phyloP scores from a whole-genome alignment of 1,139 yeast genomes.

The Pichia sp. region DNA sequence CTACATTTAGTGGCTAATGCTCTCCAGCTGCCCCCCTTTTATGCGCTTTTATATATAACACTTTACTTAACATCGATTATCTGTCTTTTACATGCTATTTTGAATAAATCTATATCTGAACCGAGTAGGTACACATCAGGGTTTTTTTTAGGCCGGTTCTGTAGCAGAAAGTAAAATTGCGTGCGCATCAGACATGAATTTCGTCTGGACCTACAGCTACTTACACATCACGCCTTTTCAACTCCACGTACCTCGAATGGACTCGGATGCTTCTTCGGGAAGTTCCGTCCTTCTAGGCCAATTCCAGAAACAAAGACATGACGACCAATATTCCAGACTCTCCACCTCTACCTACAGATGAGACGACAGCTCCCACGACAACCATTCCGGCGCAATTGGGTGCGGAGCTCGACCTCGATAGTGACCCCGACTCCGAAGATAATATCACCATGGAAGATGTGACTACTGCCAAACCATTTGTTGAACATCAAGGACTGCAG shows the following conservation, averaged over 20 bases:
- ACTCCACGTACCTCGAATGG: too few species aligned
- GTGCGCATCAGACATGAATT: too few species aligned
- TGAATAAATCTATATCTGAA: too few species aligned
- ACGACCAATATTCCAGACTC: constrained; percentile 6
- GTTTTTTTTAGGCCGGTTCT: too few species aligned
- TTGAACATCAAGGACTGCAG: constrained; percentile 6
- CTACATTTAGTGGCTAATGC: not conserved
- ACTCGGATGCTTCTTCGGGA: too few species aligned
- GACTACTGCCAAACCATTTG: constrained; percentile 4
- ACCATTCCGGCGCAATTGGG: constrained; percentile 7
- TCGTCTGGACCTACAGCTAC: too few species aligned
- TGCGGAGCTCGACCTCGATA: constrained; percentile 10
- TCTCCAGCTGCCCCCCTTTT: not conserved
- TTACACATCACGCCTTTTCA: too few species aligned
- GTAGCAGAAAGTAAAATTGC: too few species aligned
- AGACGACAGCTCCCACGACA: constrained; percentile 2
- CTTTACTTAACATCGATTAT: not conserved
- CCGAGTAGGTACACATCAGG: not conserved
- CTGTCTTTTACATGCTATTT: too few species aligned
- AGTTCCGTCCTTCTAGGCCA: too few species aligned
- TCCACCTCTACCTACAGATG: constrained; percentile 6
- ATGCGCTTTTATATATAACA: not conserved
- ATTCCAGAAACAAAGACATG: not conserved
- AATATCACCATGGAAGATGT: constrained; percentile 1
- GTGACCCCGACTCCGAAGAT: constrained; percentile 4